phyloP scores from a whole-genome alignment of 1,139 yeast species.

The Yamadazyma spencermartinsiae region DNA sequence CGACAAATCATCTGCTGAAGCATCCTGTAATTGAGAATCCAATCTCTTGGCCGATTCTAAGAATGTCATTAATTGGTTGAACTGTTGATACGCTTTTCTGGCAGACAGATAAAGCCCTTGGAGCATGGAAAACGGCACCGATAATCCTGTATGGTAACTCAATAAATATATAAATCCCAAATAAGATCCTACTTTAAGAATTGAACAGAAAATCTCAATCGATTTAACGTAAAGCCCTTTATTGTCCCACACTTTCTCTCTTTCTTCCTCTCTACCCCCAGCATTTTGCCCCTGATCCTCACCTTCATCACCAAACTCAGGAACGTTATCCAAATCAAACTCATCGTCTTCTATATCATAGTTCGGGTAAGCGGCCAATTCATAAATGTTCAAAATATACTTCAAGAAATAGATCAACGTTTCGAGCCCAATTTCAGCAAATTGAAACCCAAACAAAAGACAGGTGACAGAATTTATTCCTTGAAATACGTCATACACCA shows the following conservation, averaged over 20 bases:
- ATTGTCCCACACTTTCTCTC: slow-evolving; percentile 67
- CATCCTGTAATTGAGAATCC: slow-evolving; percentile 63
- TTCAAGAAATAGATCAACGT: slow-evolving; percentile 50
- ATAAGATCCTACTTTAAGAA: slow-evolving; percentile 39
- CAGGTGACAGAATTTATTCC: slow-evolving; percentile 53
- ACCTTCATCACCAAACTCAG: slow-evolving; percentile 20
- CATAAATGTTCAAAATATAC: slow-evolving; percentile 56
- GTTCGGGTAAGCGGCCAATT: slow-evolving; percentile 38
- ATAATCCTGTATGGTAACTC: slow-evolving; percentile 50
- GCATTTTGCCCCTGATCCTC: slow-evolving; percentile 12
- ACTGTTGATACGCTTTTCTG: slow-evolving; percentile 48
- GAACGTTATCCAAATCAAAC: slow-evolving; percentile 11
- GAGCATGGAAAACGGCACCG: slow-evolving; percentile 66
- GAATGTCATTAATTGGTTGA: slow-evolving; percentile 53
- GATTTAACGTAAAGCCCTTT: slow-evolving; percentile 62
- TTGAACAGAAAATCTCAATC: slow-evolving; percentile 52
- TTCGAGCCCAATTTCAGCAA: slow-evolving; percentile 64
- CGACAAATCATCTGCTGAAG: slow-evolving; percentile 59
- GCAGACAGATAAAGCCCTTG: slow-evolving; percentile 65
- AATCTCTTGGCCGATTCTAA: slow-evolving; percentile 64
- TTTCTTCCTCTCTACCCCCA: slow-evolving; percentile 50
- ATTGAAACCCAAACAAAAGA: slow-evolving; percentile 73
- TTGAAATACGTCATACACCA: slow-evolving; percentile 60
- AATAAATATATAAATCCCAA: slow-evolving; percentile 37
- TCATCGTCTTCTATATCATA: slow-evolving; percentile 12